phyloP scores from a whole-genome alignment of 306 rosid genomes.

The Rosa lucieae region DNA sequence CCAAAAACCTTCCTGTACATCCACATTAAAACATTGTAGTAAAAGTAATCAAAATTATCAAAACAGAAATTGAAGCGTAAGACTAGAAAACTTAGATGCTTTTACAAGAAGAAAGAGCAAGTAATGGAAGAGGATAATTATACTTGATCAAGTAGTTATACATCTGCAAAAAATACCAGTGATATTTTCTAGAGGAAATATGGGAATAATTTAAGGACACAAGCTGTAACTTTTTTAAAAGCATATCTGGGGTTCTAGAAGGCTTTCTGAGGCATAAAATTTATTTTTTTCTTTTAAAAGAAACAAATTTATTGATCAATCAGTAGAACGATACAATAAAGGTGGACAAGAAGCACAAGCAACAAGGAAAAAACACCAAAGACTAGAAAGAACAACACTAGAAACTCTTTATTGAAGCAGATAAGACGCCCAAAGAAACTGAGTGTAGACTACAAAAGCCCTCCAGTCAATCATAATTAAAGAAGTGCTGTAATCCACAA shows the following conservation, averaged over 20 bases:
- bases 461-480: background rate
- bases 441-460: background rate
- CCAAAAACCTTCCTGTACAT: conserved; percentile 78
- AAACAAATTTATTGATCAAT: too few species aligned
- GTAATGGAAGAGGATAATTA: background rate
- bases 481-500: background rate
- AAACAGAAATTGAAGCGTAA: background rate
- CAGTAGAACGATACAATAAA: too few species aligned
- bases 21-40: conserved; percentile 16
- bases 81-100: background rate
- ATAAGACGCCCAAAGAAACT: background rate
- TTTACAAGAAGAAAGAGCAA: background rate
- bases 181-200: background rate
- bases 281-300: background rate
- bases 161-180: background rate
- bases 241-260: background rate
- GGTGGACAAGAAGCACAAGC: background rate
- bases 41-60: conserved; percentile 16
- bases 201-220: background rate
- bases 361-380: background rate
- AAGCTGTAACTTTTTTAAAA: background rate
- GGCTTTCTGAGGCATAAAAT: background rate
- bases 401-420: background rate
- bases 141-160: background rate
- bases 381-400: background rate